phyloP scores from a whole-genome alignment of 1,139 yeast genomes.

The Scheffersomyces parashehatae region DNA sequence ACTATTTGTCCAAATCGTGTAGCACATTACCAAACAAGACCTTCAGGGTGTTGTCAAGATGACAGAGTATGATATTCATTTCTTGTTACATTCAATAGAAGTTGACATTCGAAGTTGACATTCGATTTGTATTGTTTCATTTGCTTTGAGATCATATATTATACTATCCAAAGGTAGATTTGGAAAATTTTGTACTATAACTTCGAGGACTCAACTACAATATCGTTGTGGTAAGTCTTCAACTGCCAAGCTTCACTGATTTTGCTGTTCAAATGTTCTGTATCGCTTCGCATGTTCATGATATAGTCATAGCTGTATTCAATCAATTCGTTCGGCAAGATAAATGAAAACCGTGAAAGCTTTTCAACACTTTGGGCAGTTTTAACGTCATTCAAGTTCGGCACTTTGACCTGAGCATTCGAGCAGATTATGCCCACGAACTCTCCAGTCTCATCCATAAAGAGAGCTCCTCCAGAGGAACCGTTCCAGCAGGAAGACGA shows the following conservation, averaged over 20 bases:
- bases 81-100: too few species aligned
- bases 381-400: constrained; percentile 7
- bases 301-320: constrained; percentile 10
- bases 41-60: too few species aligned
- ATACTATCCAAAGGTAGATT: too few species aligned
- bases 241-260: constrained; percentile 15
- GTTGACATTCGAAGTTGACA: too few species aligned
- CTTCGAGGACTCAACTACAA: constrained; percentile 11
- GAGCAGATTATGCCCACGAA: constrained; percentile 64
- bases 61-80: too few species aligned
- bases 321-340: constrained; percentile 14
- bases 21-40: too few species aligned
- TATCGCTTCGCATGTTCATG: background rate
- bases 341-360: constrained; percentile 13
- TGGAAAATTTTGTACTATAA: constrained; percentile 4
- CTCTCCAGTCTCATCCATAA: constrained; percentile 28
- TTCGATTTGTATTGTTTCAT: too few species aligned
- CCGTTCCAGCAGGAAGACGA: constrained; percentile 78
- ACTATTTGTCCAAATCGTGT: too few species aligned
- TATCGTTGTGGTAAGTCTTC: constrained; percentile 14
- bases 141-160: too few species aligned
- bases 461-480: constrained; percentile 71
- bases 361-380: constrained; percentile 10
- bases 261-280: constrained; percentile 4
- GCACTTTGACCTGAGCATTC: constrained; percentile 48